Percentiles rank a stretch among this genome's conserved stretches.
These are phyloP conservation scores for Lotmaria passim DNA, from an alignment of 208 protist species.

Conservation along the genomic window DNA sequence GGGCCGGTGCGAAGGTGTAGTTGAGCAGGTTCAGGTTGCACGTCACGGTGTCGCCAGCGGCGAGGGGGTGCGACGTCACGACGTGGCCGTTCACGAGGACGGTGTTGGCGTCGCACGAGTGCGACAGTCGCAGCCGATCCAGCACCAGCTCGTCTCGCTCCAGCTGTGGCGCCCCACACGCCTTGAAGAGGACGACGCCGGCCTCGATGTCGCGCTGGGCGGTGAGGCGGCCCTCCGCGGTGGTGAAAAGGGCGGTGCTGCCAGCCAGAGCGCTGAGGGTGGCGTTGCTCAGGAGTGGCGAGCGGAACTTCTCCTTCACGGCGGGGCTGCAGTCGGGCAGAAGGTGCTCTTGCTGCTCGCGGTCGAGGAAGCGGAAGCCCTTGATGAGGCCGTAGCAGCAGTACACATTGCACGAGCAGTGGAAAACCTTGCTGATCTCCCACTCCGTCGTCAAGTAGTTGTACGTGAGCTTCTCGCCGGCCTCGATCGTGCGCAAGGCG, in stretches of 20 bases:
- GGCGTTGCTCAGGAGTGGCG: slow-evolving; percentile 39
- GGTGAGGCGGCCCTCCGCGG: slow-evolving; percentile 46
- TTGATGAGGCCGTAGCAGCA: slow-evolving; percentile 84
- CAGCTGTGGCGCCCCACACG: slow-evolving; percentile 31
- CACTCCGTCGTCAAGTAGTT: slow-evolving; percentile 91
- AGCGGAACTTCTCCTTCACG: slow-evolving; percentile 67
- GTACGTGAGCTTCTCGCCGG: slow-evolving; percentile 76
- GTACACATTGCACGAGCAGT: slow-evolving; percentile 79
- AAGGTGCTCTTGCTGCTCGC: slow-evolving; percentile 74
- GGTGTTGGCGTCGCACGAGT: slow-evolving; percentile 82
- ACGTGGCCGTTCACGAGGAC: slow-evolving; percentile 68
- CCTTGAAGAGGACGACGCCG: slow-evolving; percentile 64
- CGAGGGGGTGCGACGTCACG: slow-evolving; percentile 51
- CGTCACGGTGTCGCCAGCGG: slow-evolving; percentile 65
- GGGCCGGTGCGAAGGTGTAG: slow-evolving; percentile 46
- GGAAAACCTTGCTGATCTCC: slow-evolving; percentile 83
- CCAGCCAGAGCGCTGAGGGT: slow-evolving; percentile 38
- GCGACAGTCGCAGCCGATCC: slow-evolving; percentile 58
- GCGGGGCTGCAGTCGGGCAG: slow-evolving; percentile 69
- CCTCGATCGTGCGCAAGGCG: slow-evolving; percentile 75
- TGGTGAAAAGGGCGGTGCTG: slow-evolving; percentile 41
- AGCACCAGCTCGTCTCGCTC: slow-evolving; percentile 48
- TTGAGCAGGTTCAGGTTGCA: slow-evolving; percentile 69
- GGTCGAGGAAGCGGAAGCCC: slow-evolving; percentile 79
- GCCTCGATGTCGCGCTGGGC: slow-evolving; percentile 60